phyloP scores from a whole-genome alignment of 1,284 basidiomycete species.

The Fomes fomentarius region DNA sequence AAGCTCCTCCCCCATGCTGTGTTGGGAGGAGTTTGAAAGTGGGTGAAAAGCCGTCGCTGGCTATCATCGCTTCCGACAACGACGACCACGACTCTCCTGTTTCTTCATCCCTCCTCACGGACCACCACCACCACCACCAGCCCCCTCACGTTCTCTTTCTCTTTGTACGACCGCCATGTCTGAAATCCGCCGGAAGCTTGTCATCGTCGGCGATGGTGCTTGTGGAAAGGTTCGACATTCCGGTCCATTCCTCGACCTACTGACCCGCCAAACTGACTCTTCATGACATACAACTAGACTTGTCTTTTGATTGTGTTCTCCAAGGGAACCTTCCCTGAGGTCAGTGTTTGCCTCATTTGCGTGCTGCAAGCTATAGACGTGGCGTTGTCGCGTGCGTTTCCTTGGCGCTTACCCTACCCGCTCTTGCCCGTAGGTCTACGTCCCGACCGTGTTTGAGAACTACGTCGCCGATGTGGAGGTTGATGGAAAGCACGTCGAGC shows the following conservation, averaged over 20 bases:
- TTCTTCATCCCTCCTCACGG: constrained; percentile 19
- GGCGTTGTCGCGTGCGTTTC: constrained; percentile 21
- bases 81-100: constrained; percentile 22
- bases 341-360: constrained; percentile 29
- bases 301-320: constrained; percentile 68
- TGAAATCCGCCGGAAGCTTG: constrained; percentile 57
- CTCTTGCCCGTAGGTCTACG: constrained; percentile 47
- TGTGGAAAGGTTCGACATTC: constrained; percentile 57
- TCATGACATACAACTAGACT: constrained; percentile 39
- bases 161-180: constrained; percentile 36
- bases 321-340: constrained; percentile 81
- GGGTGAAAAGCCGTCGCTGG: constrained; percentile 34
- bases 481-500: constrained; percentile 76
- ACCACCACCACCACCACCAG: constrained; percentile 15
- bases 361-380: constrained; percentile 10
- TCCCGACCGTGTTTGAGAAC: constrained; percentile 79
- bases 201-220: constrained; percentile 62
- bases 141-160: neutral
- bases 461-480: constrained; percentile 77
- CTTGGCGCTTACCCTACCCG: constrained; percentile 18
- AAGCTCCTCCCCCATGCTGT: constrained; percentile 28
- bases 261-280: constrained; percentile 25
- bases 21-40: constrained; percentile 33
- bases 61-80: constrained; percentile 31
- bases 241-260: constrained; percentile 11